A percentile compares a stretch with the other conserved stretches of the same genome.
Conservation (phyloP, 2,329 filamentous ascomycete species). For the Aschersonia sp. region DNA sequence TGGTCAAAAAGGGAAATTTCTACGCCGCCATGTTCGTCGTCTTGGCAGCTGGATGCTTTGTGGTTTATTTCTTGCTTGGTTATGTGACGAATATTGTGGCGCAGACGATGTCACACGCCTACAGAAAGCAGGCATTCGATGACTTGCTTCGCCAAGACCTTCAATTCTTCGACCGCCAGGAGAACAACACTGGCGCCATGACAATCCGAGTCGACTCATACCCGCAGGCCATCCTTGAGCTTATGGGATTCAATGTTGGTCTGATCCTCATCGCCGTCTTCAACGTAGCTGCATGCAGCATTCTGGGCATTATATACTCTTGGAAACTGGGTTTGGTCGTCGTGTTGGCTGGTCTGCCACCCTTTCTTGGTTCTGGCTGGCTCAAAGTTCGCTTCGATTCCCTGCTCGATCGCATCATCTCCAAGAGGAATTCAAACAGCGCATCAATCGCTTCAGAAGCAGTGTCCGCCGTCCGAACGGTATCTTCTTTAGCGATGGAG, state of each 20-base stretch:
- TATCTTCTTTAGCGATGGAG: conserved; percentile 27
- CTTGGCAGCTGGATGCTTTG: conserved; percentile 26
- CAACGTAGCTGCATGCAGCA: conserved; percentile 20
- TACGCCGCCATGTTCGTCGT: conserved; percentile 41
- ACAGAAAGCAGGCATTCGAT: conserved; percentile 12
- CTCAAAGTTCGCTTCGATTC: conserved; percentile 25
- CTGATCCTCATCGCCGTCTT: conserved; percentile 23
- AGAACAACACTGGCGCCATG: conserved; percentile 24
- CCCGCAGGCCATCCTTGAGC: conserved; percentile 23
- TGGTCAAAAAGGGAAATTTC: conserved; percentile 30
- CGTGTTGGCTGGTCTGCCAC: conserved; percentile 25
- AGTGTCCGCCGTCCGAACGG: conserved; percentile 22
- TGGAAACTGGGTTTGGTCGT: conserved; percentile 36
- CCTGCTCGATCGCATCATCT: conserved; percentile 20
- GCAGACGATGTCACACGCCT: conserved; percentile 14
- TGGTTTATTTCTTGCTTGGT: conserved; percentile 27
- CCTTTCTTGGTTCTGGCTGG: conserved; percentile 20
- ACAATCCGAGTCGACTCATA: conserved; percentile 20
- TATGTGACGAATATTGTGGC: conserved; percentile 19
- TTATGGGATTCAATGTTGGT: conserved; percentile 27
- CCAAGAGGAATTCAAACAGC: conserved; percentile 19
- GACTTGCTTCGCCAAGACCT: conserved; percentile 24
- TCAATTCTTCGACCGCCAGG: conserved; percentile 25
- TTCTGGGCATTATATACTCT: conserved; percentile 27
- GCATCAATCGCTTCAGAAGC: conserved; percentile 29